phyloP scores from a whole-genome alignment of 768 basidiomycete genomes.

The Fomitopsis pulvina region DNA sequence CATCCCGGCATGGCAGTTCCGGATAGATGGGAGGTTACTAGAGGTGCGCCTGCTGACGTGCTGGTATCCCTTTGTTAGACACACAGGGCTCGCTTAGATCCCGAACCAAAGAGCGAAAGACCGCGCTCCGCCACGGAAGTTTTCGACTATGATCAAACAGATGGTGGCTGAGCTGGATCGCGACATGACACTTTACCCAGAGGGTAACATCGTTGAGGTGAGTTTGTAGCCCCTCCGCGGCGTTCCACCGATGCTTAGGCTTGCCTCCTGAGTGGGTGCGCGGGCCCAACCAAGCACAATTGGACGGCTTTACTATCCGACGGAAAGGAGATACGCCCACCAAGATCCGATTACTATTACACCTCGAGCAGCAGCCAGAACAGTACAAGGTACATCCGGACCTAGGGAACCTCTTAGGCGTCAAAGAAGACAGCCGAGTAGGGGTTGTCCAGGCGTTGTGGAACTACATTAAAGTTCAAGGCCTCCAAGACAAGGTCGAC shows the following conservation, averaged over 20 bases:
- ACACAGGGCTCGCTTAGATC: slow-evolving; percentile 28
- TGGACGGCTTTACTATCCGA: slow-evolving; percentile 84
- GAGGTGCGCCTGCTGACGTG: slow-evolving; percentile 43
- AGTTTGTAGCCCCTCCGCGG: slow-evolving; percentile 11
- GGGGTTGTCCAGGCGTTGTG: slow-evolving; percentile 81
- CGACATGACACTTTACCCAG: slow-evolving; percentile 72
- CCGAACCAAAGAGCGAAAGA: slow-evolving; percentile 61
- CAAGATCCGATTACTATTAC: slow-evolving; percentile 75
- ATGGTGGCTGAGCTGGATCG: slow-evolving; percentile 86
- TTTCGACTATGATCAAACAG: slow-evolving; percentile 78
- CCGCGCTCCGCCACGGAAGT: slow-evolving; percentile 60
- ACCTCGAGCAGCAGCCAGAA: slow-evolving; percentile 83
- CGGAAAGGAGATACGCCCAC: slow-evolving; percentile 76
- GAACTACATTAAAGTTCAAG: slow-evolving; percentile 86
- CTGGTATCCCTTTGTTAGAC: not conserved
- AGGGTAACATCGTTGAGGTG: slow-evolving; percentile 89
- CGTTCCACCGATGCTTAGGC: not conserved
- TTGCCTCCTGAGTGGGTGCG: slow-evolving; percentile 50
- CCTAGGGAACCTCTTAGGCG: slow-evolving; percentile 60
- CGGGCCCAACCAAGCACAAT: slow-evolving; percentile 45
- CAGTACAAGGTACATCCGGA: slow-evolving; percentile 77
- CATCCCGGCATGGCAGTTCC: slow-evolving; percentile 84
- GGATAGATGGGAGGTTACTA: slow-evolving; percentile 80
- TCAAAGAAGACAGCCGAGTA: slow-evolving; percentile 80
- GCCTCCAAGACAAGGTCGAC: slow-evolving; percentile 79